Conservation (phyloP, 768 basidiomycete genomes). For the Hebeloma cylindrosporum region DNA sequence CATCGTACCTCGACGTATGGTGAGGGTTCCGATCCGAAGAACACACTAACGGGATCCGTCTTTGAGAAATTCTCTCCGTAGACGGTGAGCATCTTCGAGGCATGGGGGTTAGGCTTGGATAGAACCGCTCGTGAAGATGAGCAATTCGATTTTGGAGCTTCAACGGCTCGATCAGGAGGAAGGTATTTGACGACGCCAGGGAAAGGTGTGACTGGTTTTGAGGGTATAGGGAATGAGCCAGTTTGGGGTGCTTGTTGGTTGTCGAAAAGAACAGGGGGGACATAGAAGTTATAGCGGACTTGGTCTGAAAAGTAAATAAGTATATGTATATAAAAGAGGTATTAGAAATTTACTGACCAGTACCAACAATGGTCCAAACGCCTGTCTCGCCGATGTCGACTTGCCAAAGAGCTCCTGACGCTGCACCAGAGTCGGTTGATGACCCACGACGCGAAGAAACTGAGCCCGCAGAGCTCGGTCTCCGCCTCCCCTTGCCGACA, state of each 20-base stretch:
- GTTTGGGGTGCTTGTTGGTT: slow-evolving; percentile 71
- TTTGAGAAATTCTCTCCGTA: slow-evolving; percentile 91
- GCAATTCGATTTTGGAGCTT: slow-evolving; percentile 75
- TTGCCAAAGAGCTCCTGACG: slow-evolving; percentile 82
- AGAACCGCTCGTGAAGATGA: slow-evolving; percentile 64
- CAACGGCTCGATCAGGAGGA: slow-evolving; percentile 83
- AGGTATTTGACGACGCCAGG: slow-evolving; percentile 89
- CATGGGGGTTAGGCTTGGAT: slow-evolving; percentile 76
- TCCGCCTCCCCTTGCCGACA: slow-evolving; percentile 58
- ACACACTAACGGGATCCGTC: slow-evolving; percentile 75
- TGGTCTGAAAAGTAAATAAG: slow-evolving; percentile 54
- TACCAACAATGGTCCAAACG: slow-evolving; percentile 93
- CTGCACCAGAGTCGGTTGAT: slow-evolving; percentile 63
- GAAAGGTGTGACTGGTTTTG: slow-evolving; percentile 83
- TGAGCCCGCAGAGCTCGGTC: slow-evolving; percentile 77
- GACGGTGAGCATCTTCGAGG: slow-evolving; percentile 78
- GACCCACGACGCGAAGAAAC: slow-evolving; percentile 69
- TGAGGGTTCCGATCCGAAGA: slow-evolving; percentile 85
- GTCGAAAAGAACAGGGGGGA: slow-evolving; percentile 83
- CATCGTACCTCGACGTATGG: slow-evolving; percentile 88
- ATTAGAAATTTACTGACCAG: slow-evolving; percentile 57
- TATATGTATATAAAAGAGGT: slow-evolving; percentile 3
- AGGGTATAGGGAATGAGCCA: slow-evolving; percentile 75
- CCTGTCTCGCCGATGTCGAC: slow-evolving; percentile 93
- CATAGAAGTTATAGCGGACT: slow-evolving; percentile 92